Percentiles rank a stretch among this genome's conserved stretches.
These are phyloP conservation scores for Pezicula carpinea DNA, from an alignment of 2,329 filamentous ascomycete species.

Conservation along the genomic window DNA sequence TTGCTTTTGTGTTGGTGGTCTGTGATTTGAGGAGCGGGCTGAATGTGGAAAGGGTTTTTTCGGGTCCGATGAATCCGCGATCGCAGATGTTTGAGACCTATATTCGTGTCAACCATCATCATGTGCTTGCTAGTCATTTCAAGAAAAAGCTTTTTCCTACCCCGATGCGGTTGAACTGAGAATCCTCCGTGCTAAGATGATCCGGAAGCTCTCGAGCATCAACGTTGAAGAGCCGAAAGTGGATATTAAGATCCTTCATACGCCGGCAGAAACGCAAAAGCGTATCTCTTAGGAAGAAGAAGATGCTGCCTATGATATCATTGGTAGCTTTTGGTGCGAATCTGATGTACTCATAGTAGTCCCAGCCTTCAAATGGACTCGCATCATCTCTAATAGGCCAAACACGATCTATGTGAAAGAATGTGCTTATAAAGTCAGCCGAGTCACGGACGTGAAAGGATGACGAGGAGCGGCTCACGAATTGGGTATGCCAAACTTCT, in stretches of 20 bases:
- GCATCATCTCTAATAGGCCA: background rate
- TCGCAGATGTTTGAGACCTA: background rate
- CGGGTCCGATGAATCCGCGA: background rate
- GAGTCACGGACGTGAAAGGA: background rate
- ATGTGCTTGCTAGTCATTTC: background rate
- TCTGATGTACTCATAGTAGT: background rate
- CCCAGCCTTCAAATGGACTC: background rate
- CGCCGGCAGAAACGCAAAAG: background rate
- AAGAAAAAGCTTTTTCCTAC: background rate
- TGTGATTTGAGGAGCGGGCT: background rate
- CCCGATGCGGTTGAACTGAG: background rate
- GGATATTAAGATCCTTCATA: background rate
- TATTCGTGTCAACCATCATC: background rate
- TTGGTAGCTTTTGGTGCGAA: background rate
- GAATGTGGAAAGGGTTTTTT: background rate
- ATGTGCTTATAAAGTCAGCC: background rate
- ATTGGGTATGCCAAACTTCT: background rate
- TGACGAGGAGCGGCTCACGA: background rate
- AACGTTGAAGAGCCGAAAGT: background rate
- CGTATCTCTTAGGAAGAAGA: background rate
- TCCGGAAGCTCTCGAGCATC: background rate
- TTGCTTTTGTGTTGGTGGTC: background rate
- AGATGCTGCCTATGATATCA: background rate
- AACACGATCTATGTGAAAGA: background rate
- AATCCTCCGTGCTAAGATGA: background rate